phyloP scores from a whole-genome alignment of 208 protist species.

The Porcisia hertigi region DNA sequence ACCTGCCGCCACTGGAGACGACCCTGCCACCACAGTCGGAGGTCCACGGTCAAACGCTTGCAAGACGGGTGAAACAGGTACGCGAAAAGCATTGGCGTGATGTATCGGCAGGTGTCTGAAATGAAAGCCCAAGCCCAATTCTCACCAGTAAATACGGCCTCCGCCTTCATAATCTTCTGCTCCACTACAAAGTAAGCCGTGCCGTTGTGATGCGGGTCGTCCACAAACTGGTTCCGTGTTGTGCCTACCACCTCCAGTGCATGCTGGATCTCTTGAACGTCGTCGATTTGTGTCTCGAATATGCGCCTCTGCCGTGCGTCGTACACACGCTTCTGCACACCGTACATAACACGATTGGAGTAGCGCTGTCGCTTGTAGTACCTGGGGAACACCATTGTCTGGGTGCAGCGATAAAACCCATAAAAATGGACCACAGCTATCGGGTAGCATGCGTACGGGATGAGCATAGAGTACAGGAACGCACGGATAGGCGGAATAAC shows the following conservation, averaged over 20 bases:
- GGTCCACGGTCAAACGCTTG: constrained; percentile 64
- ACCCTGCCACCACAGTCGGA: constrained; percentile 63
- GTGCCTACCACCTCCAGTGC: constrained; percentile 63
- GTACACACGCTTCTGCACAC: constrained; percentile 83
- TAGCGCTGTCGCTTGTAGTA: constrained; percentile 73
- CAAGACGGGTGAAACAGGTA: constrained; percentile 82
- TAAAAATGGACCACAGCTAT: constrained; percentile 66
- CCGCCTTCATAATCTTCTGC: constrained; percentile 84
- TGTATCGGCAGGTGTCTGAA: constrained; percentile 83
- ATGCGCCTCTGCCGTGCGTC: constrained; percentile 52
- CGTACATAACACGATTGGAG: constrained; percentile 77
- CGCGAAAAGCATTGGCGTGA: constrained; percentile 61
- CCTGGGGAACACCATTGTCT: constrained; percentile 67
- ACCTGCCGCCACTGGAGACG: constrained; percentile 75
- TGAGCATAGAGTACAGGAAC: constrained; percentile 77
- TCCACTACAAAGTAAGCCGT: constrained; percentile 86
- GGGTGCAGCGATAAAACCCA: constrained; percentile 81
- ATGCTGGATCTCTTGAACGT: constrained; percentile 74
- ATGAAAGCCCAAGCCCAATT: constrained; percentile 91
- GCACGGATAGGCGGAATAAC: constrained; percentile 71
- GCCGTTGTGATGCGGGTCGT: constrained; percentile 62
- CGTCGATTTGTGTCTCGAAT: constrained; percentile 62
- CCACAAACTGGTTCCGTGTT: constrained; percentile 80
- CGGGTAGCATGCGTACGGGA: constrained; percentile 80
- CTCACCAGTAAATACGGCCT: constrained; percentile 84